These are phyloP conservation scores for Aquilaria malaccensis DNA, from an alignment of 345 rosid species.

Conservation along the genomic window DNA sequence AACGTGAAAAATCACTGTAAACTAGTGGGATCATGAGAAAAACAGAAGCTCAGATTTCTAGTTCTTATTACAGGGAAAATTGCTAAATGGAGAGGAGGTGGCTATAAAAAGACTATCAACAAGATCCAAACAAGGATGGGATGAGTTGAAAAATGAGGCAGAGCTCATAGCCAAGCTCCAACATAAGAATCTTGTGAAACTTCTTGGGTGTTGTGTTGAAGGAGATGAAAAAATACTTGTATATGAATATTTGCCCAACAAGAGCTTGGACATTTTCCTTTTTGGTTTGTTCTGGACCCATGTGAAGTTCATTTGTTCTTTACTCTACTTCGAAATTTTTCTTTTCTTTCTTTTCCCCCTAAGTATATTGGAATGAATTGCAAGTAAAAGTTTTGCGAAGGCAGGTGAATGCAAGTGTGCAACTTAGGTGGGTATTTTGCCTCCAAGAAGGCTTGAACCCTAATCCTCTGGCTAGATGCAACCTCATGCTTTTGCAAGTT, in stretches of 20 bases:
- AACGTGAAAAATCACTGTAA: neutral
- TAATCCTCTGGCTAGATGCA: too few relatives aligned
- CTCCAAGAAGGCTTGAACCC: too few relatives aligned
- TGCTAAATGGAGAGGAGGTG: constrained; percentile 7
- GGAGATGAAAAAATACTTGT: constrained; percentile 11
- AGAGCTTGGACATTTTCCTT: constrained; percentile 9
- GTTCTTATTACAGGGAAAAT: constrained; percentile 2
- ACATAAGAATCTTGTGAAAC: constrained; percentile 12
- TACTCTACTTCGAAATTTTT: neutral
- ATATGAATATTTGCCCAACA: constrained; percentile 12
- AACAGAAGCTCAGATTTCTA: neutral
- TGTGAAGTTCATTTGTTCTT: neutral
- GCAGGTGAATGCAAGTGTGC: too few relatives aligned
- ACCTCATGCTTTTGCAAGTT: too few relatives aligned
- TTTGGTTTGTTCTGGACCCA: neutral
- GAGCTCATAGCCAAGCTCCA: constrained; percentile 12
- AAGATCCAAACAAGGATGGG: constrained; percentile 8
- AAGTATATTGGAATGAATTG: too few relatives aligned
- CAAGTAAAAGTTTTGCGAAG: too few relatives aligned
- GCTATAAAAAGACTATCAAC: constrained; percentile 10
- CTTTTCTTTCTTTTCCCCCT: too few relatives aligned
- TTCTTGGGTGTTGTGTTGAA: constrained; percentile 16
- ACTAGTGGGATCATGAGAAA: neutral
- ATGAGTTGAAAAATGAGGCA: constrained; percentile 12
- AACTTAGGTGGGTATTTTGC: too few relatives aligned